These are phyloP conservation scores for Hamigera avellanea DNA, from an alignment of 495 filamentous ascomycete genomes.

Conservation along the genomic window DNA sequence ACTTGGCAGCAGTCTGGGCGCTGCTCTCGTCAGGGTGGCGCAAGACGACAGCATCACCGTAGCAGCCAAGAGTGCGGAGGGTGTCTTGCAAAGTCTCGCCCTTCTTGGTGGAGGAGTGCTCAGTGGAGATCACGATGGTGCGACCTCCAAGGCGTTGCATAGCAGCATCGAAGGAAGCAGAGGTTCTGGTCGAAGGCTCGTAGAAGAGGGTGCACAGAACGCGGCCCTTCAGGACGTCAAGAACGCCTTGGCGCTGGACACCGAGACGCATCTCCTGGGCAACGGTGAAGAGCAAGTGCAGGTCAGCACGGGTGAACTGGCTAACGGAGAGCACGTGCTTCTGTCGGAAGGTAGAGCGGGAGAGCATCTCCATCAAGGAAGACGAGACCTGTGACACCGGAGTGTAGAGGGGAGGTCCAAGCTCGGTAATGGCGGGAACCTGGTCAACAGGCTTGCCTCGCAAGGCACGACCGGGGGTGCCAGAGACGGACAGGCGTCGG, in stretches of 20 bases:
- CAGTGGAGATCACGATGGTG: conserved; percentile 64
- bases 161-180: conserved; percentile 89
- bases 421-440: conserved; percentile 32
- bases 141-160: conserved; percentile 94
- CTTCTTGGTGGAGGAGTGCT: conserved; percentile 78
- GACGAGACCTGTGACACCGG: conserved; percentile 37
- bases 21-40: conserved; percentile 77
- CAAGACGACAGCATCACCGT: conserved; percentile 87
- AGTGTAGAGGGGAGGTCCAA: conserved; percentile 39
- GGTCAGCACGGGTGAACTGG: conserved; percentile 73
- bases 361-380: conserved; percentile 57
- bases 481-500: conserved; percentile 30
- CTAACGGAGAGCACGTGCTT: conserved; percentile 81
- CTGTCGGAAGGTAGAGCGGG: conserved; percentile 72
- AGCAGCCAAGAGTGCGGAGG: conserved; percentile 83
- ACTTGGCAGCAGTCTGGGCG: conserved; percentile 70
- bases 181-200: conserved; percentile 93
- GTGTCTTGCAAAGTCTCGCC: conserved; percentile 91
- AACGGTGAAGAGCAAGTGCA: conserved; percentile 89
- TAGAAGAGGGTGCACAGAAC: conserved; percentile 90
- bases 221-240: conserved; percentile 75
- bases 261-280: conserved; percentile 93
- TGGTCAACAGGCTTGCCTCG: conserved; percentile 20
- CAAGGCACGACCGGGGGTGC: conserved; percentile 24
- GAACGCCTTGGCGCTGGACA: conserved; percentile 78